Conservation (phyloP, 176 grass and related monocot genomes). For the Puccinellia tenuiflora region DNA sequence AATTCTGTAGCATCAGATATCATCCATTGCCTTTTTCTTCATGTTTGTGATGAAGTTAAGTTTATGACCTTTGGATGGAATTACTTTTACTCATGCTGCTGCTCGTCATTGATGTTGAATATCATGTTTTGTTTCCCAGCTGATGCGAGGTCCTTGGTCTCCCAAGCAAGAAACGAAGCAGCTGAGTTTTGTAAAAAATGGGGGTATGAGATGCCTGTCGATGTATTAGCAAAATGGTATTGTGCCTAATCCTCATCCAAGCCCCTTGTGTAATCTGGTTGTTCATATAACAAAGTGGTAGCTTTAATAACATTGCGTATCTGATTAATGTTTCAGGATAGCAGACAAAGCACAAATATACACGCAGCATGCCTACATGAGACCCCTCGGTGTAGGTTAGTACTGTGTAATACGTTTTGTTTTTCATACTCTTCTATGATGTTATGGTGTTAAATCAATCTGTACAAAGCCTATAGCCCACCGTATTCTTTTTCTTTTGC, state of each 20-base stretch:
- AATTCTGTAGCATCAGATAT: not conserved
- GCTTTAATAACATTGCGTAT: constrained; percentile 7
- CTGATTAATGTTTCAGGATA: constrained; percentile 58
- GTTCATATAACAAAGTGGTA: not conserved
- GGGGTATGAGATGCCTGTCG: constrained; percentile 97
- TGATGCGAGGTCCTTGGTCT: constrained; percentile 95
- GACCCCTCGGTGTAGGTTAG: constrained; percentile 95
- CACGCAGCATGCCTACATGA: constrained; percentile 98
- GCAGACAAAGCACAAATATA: constrained; percentile 99
- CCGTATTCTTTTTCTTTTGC: constrained; percentile 15
- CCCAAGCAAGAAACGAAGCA: constrained; percentile 98
- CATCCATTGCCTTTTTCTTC: not conserved
- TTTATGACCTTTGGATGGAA: not conserved
- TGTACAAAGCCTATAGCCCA: not conserved
- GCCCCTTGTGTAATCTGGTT: not conserved
- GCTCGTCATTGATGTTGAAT: not conserved
- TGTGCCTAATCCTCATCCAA: not conserved
- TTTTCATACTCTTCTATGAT: not conserved
- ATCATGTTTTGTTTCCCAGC: constrained; percentile 36
- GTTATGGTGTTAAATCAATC: not conserved
- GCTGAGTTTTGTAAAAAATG: constrained; percentile 98
- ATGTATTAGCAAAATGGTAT: constrained; percentile 94
- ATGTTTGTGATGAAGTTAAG: not conserved
- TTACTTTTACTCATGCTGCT: not conserved
- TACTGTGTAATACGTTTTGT: constrained; percentile 17